phyloP scores from a whole-genome alignment of 2,329 filamentous ascomycete species.

The Xenosphaeropsis pyriputrescens region DNA sequence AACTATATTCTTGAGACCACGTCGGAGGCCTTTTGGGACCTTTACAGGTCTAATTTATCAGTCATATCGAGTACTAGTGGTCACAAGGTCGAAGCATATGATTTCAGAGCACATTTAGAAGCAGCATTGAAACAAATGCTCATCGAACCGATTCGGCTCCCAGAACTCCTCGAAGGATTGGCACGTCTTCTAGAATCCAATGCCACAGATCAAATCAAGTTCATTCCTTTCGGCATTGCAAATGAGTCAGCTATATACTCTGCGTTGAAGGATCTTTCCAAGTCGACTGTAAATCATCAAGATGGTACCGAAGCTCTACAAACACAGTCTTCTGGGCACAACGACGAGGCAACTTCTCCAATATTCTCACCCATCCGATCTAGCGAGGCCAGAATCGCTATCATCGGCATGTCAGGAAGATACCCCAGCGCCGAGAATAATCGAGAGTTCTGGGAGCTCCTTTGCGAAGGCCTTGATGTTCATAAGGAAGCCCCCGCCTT shows the following conservation, averaged over 20 bases:
- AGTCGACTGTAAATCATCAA: too few species aligned
- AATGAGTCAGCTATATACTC: too few species aligned
- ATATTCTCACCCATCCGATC: slow-evolving; percentile 30
- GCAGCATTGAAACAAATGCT: slow-evolving; percentile 32
- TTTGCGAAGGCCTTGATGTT: slow-evolving; percentile 60
- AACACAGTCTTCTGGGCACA: slow-evolving; percentile 25
- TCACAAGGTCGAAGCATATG: slow-evolving; percentile 14
- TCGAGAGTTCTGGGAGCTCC: slow-evolving; percentile 58
- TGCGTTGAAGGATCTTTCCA: too few species aligned
- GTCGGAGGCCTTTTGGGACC: too few species aligned
- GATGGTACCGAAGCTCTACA: slow-evolving; percentile 25
- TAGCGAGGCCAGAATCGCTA: slow-evolving; percentile 48
- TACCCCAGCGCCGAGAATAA: slow-evolving; percentile 60
- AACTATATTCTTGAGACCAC: too few species aligned
- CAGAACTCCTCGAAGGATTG: too few species aligned
- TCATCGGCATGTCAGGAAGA: slow-evolving; percentile 69
- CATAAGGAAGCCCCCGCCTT: slow-evolving; percentile 44
- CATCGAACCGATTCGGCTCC: slow-evolving; percentile 31
- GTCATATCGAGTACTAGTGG: slow-evolving; percentile 37
- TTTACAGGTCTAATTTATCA: slow-evolving; percentile 29
- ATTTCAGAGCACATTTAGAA: neutral
- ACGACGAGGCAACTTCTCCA: slow-evolving; percentile 27
- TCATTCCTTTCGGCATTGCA: slow-evolving; percentile 34
- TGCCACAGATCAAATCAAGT: slow-evolving; percentile 24
- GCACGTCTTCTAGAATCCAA: too few species aligned